phyloP scores from a whole-genome alignment of 108 stramenopile species.

The Cyclotella kingstonii region DNA sequence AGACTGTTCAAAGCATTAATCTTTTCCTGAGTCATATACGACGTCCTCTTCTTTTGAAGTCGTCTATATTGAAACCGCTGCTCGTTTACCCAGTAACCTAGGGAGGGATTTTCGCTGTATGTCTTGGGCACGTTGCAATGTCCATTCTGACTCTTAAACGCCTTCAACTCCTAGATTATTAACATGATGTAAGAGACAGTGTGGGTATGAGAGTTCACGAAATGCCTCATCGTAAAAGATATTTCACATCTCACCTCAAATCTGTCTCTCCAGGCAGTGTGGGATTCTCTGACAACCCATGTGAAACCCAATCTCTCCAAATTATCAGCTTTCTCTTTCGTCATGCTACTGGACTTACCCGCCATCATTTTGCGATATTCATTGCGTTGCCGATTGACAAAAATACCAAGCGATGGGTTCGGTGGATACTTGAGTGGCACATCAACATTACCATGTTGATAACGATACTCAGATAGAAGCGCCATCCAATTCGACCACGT shows the following conservation, averaged over 20 bases:
- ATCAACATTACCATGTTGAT: constrained; percentile 30
- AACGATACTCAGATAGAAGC: constrained; percentile 8
- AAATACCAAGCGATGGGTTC: constrained; percentile 35
- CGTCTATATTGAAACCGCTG: constrained; percentile 41
- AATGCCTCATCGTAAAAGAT: background rate
- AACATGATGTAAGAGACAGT: background rate
- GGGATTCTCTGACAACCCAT: constrained; percentile 28
- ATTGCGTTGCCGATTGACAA: constrained; percentile 37
- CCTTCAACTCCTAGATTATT: constrained; percentile 15
- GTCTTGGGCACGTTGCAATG: constrained; percentile 45
- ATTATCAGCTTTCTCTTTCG: constrained; percentile 14
- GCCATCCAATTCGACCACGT: constrained; percentile 17
- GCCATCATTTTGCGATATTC: constrained; percentile 35
- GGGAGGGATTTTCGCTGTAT: constrained; percentile 27
- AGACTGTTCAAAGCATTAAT: constrained; percentile 24
- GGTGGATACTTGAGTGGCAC: constrained; percentile 46
- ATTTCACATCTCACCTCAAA: constrained; percentile 6
- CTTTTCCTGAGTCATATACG: constrained; percentile 40
- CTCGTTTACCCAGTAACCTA: constrained; percentile 46
- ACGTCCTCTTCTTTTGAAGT: constrained; percentile 20
- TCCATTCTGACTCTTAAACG: constrained; percentile 22
- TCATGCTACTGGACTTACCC: constrained; percentile 36
- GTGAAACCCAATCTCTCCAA: constrained; percentile 35
- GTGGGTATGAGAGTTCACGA: background rate
- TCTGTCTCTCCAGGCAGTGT: constrained; percentile 35